phyloP scores from a whole-genome alignment of 2,329 filamentous ascomycete species.

The Helminthosporium solani region DNA sequence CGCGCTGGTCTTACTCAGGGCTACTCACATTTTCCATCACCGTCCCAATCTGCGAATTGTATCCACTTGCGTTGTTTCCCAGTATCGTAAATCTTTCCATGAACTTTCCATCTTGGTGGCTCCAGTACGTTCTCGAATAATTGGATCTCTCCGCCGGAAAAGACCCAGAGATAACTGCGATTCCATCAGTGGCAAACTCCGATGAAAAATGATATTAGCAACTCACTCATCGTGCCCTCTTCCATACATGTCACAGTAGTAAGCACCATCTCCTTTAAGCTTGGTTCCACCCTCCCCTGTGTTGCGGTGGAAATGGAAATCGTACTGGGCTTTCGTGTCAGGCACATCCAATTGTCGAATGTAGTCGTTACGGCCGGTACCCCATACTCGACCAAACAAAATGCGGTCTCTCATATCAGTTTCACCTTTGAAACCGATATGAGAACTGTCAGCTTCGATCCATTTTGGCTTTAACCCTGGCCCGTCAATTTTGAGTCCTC shows the following conservation, averaged over 20 bases:
- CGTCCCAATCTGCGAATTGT: slow-evolving; percentile 43
- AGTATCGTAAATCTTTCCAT: slow-evolving; percentile 14
- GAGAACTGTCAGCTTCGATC: not conserved
- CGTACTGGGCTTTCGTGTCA: slow-evolving; percentile 8
- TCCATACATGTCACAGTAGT: slow-evolving; percentile 35
- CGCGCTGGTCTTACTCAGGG: too few species aligned
- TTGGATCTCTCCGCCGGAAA: slow-evolving; percentile 6
- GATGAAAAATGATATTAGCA: too few species aligned
- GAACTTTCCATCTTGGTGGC: slow-evolving; percentile 10
- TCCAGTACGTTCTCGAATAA: slow-evolving; percentile 6
- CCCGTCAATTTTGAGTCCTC: slow-evolving; percentile 8
- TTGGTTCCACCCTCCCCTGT: slow-evolving; percentile 21
- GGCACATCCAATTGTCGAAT: slow-evolving; percentile 17
- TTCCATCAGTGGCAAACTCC: too few species aligned
- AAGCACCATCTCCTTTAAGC: slow-evolving; percentile 27
- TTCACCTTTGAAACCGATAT: too few species aligned
- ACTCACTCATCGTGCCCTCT: slow-evolving; percentile 20
- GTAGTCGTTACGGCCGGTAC: slow-evolving; percentile 15
- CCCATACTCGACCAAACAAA: slow-evolving; percentile 27
- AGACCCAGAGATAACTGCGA: slow-evolving; percentile 18
- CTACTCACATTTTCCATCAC: too few species aligned
- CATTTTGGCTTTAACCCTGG: slow-evolving; percentile 14
- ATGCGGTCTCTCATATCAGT: too few species aligned
- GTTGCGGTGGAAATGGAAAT: slow-evolving; percentile 21
- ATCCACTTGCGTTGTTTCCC: slow-evolving; percentile 29